Conservation (phyloP, 805 yeast species). For the Candida patagonica region DNA sequence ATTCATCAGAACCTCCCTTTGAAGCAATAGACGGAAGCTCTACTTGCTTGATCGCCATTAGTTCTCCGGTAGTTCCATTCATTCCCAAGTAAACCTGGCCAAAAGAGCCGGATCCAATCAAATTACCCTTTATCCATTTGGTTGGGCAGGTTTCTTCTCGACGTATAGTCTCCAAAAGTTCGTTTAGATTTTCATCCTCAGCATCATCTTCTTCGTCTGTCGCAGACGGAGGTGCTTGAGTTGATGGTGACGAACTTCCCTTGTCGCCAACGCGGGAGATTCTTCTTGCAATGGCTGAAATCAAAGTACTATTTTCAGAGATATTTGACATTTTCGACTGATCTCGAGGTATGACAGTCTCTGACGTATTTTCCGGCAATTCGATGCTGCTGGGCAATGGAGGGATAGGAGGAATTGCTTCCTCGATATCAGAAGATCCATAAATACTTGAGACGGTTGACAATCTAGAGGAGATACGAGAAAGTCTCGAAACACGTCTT, state of each 20-base stretch:
- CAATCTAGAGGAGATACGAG: slow-evolving; percentile 24
- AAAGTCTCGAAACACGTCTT: slow-evolving; percentile 43
- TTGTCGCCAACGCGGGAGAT: background rate
- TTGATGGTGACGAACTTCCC: background rate
- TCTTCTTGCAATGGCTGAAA: slow-evolving; percentile 7
- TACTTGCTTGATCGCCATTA: slow-evolving; percentile 96
- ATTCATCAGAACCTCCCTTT: slow-evolving; percentile 26
- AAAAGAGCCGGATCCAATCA: slow-evolving; percentile 91
- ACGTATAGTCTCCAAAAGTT: slow-evolving; percentile 22
- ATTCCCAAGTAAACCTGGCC: slow-evolving; percentile 90
- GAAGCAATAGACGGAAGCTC: slow-evolving; percentile 42
- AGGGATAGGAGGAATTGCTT: slow-evolving; percentile 17
- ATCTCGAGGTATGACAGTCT: background rate
- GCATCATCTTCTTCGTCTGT: slow-evolving; percentile 9
- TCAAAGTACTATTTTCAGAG: background rate
- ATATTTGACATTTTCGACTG: background rate
- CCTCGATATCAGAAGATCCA: slow-evolving; percentile 18
- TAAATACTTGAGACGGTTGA: slow-evolving; percentile 24
- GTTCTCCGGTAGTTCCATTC: slow-evolving; percentile 85
- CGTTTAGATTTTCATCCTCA: slow-evolving; percentile 8
- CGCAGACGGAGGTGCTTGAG: background rate
- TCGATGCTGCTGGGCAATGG: slow-evolving; percentile 8
- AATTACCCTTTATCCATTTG: slow-evolving; percentile 87
- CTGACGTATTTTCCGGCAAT: slow-evolving; percentile 2
- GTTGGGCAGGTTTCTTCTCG: slow-evolving; percentile 50